Evolutionary conservation across 805 yeast species (phyloP), one percentile per base, ranked within the genome.

Genomic region (Sugiyamaella qingdaonensis): DNA sequence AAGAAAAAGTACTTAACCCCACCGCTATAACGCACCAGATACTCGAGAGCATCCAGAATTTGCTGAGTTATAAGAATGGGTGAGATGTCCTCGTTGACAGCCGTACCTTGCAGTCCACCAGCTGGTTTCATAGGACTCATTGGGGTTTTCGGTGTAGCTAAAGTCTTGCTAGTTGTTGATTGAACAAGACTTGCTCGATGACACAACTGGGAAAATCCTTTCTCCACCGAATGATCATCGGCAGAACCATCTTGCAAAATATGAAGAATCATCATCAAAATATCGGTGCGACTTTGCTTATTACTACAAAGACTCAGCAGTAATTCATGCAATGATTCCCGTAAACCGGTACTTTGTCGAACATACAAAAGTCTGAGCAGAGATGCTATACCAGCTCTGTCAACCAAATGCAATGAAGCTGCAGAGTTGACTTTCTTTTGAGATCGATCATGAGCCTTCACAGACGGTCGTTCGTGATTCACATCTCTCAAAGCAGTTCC

Each of bases 251-350:
- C 96, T 54, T 84, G 85, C 34, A 91, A 70, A 43, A 90, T 77
- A 14, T 84, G 80, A 39, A 90, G 67, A 41, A 90, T 64, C 53
- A 85, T 70, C 42, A 85, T 82, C 64, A 90, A 74, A 13, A 88
- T 78, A 58, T 91, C 97, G 9, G 80, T 71, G 51, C 97, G 72
- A 4, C 87, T 86, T 58, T 86, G 95, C 66, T 86, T 86, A 68
- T 84, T 88, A 56, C 79, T 78, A 61, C 95, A 86, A 46, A 90
- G 64, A 56, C 78, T 81, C 19, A 79, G 80, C 52, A 90, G 73
- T 4, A 92, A 72, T 48, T 82, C 82, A 66, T 84, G 84, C 46
- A 87, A 74, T 1, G 76, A 70, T 53, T 82, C 89, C 50, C 91
- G 74, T 19, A 59, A 54, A 79, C 82, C 58, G 71, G 74, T 60